Evolutionary conservation across 306 rosid genomes (phyloP), one percentile per base, ranked within the genome.

Genomic region (Ochetophila trinervis): DNA sequence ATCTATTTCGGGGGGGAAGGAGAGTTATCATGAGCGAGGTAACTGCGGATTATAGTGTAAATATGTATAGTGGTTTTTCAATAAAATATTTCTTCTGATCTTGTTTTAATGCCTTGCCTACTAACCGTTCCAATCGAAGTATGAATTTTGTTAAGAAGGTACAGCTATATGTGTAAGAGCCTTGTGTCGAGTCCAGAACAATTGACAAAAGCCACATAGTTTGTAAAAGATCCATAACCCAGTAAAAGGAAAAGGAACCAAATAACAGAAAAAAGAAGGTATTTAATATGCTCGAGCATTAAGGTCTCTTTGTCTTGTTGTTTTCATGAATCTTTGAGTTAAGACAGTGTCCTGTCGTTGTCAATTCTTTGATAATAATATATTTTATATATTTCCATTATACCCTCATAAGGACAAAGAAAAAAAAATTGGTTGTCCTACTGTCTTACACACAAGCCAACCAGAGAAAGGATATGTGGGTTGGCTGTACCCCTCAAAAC

Each of bases 281-380:
- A 21, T 13, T 50, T 50, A 5, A 12, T 48, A 50, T 27, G 56
- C 17, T 48, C 8, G 35, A 17, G 17, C 20, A 49, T 23, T 48
- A 35, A 34, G 35, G 36, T 57, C 60, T 65, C 44, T 0, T 35
- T 37, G 61, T 58, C 67, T 23, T 73, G 55, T 57, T 36, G 66
- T n/a, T 36, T 36, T 6, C 36, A 57, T 52, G 62, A 65, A 35
- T 57, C 35, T 65, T 72, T 73, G 71, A 57, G 32, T 60, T 35
- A 58, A 47, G 53, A 48, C 59, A 48, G 16, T 63, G 49, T 49
- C 35, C 15, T 5, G 17, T 8, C 22, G 1, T 4, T 11, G 18
- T 44, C 21, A 27, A 10, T 45, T 35, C 19, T 64, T 14, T 73
- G 56, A 53, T 5, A 63, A 8, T 53, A 40, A 21, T 6, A 58